Percentiles rank a stretch among this genome's conserved stretches.
Evolutionary conservation across 139 green algal species (phyloP).

Genomic region (Zygnema circumcarinatum): DNA sequence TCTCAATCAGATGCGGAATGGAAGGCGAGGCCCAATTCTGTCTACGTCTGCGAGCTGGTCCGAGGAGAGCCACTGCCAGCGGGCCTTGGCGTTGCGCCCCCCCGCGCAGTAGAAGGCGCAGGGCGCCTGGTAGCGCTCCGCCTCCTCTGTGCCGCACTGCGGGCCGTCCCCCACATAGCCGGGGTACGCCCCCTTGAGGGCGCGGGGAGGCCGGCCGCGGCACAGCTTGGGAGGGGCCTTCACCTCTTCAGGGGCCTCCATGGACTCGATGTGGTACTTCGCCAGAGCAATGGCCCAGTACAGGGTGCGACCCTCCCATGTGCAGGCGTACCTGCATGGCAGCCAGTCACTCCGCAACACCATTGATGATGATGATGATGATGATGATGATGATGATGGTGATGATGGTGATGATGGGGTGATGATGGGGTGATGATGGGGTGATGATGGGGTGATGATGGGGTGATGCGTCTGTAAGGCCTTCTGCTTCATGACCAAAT

Average conservation of each 20-base stretch:
- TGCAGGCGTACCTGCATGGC: slow-evolving; percentile 33
- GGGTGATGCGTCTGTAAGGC: too few relatives aligned
- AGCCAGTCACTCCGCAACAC: too few relatives aligned
- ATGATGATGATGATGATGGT: too few relatives aligned
- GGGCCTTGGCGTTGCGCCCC: background rate
- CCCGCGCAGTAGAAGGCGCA: slow-evolving; percentile 16
- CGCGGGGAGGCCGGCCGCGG: background rate
- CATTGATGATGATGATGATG: too few relatives aligned
- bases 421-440: too few relatives aligned
- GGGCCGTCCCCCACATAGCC: background rate
- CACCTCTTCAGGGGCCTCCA: slow-evolving; percentile 35
- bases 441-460: too few relatives aligned
- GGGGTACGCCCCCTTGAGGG: background rate
- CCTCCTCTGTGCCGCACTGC: slow-evolving; percentile 5
- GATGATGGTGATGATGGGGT: too few relatives aligned
- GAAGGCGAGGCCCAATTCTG: slow-evolving; percentile 2
- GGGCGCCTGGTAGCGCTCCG: background rate
- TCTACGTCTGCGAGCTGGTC: background rate
- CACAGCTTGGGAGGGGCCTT: background rate
- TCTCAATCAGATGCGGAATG: too few relatives aligned
- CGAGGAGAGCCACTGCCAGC: slow-evolving; percentile 28
- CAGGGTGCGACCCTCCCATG: slow-evolving; percentile 30
- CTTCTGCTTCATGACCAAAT: too few relatives aligned
- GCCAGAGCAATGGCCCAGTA: slow-evolving; percentile 44
- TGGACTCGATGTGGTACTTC: slow-evolving; percentile 27